phyloP scores from a whole-genome alignment of 164 flowering plant species.

The Euptelea pleiosperma region DNA sequence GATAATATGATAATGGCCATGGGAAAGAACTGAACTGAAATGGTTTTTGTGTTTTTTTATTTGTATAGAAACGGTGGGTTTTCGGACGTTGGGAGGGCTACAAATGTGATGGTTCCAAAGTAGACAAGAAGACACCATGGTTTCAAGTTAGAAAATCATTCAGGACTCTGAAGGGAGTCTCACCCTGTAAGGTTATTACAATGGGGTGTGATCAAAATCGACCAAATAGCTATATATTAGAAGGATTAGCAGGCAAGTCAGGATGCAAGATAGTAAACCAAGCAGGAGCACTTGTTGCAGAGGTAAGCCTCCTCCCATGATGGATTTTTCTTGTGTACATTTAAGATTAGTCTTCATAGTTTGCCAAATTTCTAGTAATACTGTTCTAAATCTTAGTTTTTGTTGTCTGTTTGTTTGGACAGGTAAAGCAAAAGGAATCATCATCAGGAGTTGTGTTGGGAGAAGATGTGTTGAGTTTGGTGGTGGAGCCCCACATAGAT shows the following conservation, averaged over 20 bases:
- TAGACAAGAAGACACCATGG: slow-evolving; percentile 21
- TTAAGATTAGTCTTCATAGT: no score
- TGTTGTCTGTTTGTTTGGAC: neutral
- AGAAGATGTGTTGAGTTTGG: slow-evolving; percentile 39
- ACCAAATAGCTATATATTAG: slow-evolving; percentile 21
- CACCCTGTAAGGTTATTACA: slow-evolving; percentile 20
- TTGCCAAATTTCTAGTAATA: no score
- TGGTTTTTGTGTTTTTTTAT: no score
- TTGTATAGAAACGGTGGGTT: slow-evolving; percentile 17
- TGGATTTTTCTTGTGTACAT: no score
- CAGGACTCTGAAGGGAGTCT: slow-evolving; percentile 15
- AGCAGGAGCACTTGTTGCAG: slow-evolving; percentile 36
- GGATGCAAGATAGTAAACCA: slow-evolving; percentile 24
- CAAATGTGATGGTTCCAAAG: slow-evolving; percentile 10
- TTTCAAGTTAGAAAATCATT: slow-evolving; percentile 32
- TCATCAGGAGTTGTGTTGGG: slow-evolving; percentile 29
- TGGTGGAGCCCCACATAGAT: slow-evolving; percentile 32
- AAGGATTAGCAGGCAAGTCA: slow-evolving; percentile 17
- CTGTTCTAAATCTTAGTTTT: no score
- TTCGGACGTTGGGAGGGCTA: slow-evolving; percentile 30
- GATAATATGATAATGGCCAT: neutral
- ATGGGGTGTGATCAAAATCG: slow-evolving; percentile 10
- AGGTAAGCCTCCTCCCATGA: no score
- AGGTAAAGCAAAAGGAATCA: slow-evolving; percentile 37
- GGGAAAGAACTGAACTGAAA: no score